These are phyloP conservation scores for Polyporus tsugae DNA, from an alignment of 1,284 basidiomycete genomes.

Conservation along the genomic window DNA sequence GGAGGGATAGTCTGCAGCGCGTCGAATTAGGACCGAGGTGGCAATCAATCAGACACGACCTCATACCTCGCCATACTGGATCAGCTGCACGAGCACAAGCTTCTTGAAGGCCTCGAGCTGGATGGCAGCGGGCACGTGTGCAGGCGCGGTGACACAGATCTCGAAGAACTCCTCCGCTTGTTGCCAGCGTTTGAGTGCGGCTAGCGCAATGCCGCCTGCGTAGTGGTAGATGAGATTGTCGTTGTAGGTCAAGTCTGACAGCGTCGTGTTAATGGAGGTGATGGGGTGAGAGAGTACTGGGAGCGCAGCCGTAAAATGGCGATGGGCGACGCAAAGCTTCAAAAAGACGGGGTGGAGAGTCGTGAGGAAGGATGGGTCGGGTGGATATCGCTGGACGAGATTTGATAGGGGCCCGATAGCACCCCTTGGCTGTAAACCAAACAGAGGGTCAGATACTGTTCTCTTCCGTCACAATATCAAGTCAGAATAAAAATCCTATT, in stretches of 20 bases:
- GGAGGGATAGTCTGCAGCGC: conserved; percentile 54
- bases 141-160: conserved; percentile 78
- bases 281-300: conserved; percentile 66
- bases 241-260: conserved; percentile 71
- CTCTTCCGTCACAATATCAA: too few relatives aligned
- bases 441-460: not conserved
- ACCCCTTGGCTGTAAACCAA: conserved; percentile 42
- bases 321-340: conserved; percentile 53
- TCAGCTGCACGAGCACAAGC: conserved; percentile 76
- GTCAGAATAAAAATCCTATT: too few relatives aligned
- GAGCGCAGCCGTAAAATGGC: conserved; percentile 61
- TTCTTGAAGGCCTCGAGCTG: conserved; percentile 91
- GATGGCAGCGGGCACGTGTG: conserved; percentile 67
- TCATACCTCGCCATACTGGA: conserved; percentile 72
- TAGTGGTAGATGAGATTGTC: conserved; percentile 86
- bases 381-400: conserved; percentile 69
- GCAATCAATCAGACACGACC: not conserved
- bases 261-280: conserved; percentile 58
- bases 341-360: conserved; percentile 70
- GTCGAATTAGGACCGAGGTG: not conserved
- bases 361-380: conserved; percentile 66
- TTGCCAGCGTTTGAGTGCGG: conserved; percentile 66
- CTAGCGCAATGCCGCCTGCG: conserved; percentile 69
- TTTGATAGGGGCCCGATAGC: conserved; percentile 65
- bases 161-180: conserved; percentile 81